Conservation (phyloP, 2,329 filamentous ascomycete species). For the Zasmidium cellare region DNA sequence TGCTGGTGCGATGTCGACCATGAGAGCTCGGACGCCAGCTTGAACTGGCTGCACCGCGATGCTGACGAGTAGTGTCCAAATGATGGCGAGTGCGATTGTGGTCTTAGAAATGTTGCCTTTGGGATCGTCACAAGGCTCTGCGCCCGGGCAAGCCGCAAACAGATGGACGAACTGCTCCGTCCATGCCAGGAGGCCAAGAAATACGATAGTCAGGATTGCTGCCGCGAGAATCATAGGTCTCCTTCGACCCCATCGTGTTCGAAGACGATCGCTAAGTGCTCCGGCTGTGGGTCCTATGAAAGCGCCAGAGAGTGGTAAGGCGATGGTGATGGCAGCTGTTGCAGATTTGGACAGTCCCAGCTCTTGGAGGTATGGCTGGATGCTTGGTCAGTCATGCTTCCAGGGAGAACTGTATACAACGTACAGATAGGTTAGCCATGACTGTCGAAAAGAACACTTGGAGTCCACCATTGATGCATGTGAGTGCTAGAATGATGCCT, state of each 20-base stretch:
- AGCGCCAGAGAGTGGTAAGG: conserved; percentile 19
- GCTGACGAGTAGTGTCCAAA: conserved; percentile 13
- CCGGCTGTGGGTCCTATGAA: conserved; percentile 17
- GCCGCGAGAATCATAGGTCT: conserved; percentile 23
- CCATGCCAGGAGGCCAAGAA: conserved; percentile 18
- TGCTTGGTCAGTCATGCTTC: neutral
- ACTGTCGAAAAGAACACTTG: conserved; percentile 26
- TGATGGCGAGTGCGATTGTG: conserved; percentile 7
- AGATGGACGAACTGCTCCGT: conserved; percentile 8
- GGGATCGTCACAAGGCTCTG: neutral
- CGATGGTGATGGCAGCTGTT: conserved; percentile 20
- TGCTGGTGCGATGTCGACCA: conserved; percentile 17
- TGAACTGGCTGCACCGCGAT: conserved; percentile 20
- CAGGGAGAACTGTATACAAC: neutral
- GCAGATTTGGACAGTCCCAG: conserved; percentile 22
- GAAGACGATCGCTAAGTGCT: conserved; percentile 14
- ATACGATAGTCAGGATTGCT: conserved; percentile 6
- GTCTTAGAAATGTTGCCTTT: neutral
- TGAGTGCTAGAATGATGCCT: conserved; percentile 12
- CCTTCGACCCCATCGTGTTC: conserved; percentile 15
- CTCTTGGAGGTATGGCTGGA: conserved; percentile 22
- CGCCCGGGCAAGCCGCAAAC: neutral
- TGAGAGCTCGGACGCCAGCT: conserved; percentile 17
- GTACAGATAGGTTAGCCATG: conserved; percentile 21
- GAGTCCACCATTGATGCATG: conserved; percentile 23